A percentile compares a stretch with the other conserved stretches of the same genome.
phyloP scores from a whole-genome alignment of 2,329 filamentous ascomycete genomes.

The Dichotomopilus funicola region DNA sequence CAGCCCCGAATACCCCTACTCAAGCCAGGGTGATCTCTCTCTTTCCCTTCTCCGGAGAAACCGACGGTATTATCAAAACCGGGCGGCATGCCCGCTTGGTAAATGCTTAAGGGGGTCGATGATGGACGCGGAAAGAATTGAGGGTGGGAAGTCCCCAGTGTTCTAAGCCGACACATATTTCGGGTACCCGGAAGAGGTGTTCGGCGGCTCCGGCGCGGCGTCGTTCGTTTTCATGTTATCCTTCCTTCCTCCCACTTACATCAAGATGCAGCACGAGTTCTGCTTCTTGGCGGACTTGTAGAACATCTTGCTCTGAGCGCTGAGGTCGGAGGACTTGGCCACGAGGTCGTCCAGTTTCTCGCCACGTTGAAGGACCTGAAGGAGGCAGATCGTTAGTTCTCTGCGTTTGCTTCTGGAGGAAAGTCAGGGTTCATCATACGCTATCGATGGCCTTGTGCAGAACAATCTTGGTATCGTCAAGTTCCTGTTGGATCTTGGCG shows the following conservation, averaged over 20 bases:
- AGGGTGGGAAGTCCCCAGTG: too few species aligned
- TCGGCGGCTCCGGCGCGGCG: too few species aligned
- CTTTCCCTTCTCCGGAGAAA: too few species aligned
- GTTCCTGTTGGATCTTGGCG: slow-evolving; percentile 90
- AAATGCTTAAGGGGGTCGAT: too few species aligned
- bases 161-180: too few species aligned
- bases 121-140: too few species aligned
- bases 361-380: slow-evolving; percentile 63
- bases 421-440: slow-evolving; percentile 32
- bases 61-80: too few species aligned
- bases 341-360: slow-evolving; percentile 96
- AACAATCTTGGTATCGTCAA: slow-evolving; percentile 96
- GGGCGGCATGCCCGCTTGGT: too few species aligned
- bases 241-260: slow-evolving; percentile 40
- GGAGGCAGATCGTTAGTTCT: slow-evolving; percentile 1
- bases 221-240: too few species aligned
- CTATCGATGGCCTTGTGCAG: slow-evolving; percentile 95
- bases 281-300: slow-evolving; percentile 82
- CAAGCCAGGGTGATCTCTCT: too few species aligned
- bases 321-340: slow-evolving; percentile 85
- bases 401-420: neutral
- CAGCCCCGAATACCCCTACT: too few species aligned
- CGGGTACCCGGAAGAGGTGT: too few species aligned
- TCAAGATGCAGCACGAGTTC: slow-evolving; percentile 67
- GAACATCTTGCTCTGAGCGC: slow-evolving; percentile 94